A percentile compares a stretch with the other conserved stretches of the same genome.
Conservation (phyloP, 2,329 filamentous ascomycete genomes). For the Aspergillus pseudotamarii region DNA sequence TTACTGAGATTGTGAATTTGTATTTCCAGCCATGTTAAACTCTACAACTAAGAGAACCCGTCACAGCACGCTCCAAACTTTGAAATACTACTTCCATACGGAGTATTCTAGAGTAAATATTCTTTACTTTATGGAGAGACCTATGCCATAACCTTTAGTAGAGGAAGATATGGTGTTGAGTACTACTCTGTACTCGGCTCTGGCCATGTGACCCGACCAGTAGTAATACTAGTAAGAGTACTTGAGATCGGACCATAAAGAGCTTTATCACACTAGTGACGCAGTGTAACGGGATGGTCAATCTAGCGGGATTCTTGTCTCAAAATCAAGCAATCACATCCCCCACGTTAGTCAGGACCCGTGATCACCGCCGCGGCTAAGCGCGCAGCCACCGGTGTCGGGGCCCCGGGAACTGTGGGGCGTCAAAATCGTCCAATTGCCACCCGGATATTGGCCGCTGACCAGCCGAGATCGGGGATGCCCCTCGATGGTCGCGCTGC, state of each 20-base stretch:
- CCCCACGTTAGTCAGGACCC: conserved; percentile 15
- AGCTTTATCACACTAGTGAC: neutral
- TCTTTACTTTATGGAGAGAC: too few species aligned
- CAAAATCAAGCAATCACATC: conserved; percentile 14
- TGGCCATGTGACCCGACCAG: neutral
- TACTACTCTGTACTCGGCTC: neutral
- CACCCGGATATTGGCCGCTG: conserved; percentile 31
- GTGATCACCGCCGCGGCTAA: conserved; percentile 15
- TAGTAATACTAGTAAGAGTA: too few species aligned
- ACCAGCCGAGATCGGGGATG: conserved; percentile 40
- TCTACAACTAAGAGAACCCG: neutral
- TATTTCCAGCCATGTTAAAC: neutral
- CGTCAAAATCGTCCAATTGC: conserved; percentile 29
- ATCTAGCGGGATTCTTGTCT: neutral
- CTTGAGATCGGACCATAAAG: too few species aligned
- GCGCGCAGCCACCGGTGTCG: conserved; percentile 17
- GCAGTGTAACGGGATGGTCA: neutral
- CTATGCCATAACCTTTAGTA: too few species aligned
- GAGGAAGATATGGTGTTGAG: too few species aligned
- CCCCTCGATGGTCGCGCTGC: conserved; percentile 36
- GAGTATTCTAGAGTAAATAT: neutral
- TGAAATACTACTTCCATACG: neutral
- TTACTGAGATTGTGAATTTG: neutral
- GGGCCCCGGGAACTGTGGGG: conserved; percentile 6
- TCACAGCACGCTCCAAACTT: neutral